These are phyloP conservation scores for Bromus sterilis DNA, from an alignment of 176 grass and related monocot genomes.

Conservation along the genomic window DNA sequence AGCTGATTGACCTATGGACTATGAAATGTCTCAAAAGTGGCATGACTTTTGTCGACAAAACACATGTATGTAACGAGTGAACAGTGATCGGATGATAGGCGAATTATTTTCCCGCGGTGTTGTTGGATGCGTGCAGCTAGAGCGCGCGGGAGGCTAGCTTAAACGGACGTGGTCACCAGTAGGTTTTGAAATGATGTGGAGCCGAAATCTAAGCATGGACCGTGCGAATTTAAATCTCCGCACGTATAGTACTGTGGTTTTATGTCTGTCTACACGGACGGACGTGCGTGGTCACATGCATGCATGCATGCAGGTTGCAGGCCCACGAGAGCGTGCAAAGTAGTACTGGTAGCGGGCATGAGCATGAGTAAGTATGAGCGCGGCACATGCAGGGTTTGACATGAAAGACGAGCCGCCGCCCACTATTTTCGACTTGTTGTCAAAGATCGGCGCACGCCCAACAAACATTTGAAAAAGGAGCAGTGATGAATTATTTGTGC, in stretches of 20 bases:
- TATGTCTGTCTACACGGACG: neutral
- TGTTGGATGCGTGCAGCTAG: neutral
- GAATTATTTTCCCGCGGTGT: neutral
- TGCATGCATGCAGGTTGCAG: too few species aligned
- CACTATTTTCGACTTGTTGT: neutral
- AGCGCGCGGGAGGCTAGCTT: neutral
- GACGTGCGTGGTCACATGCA: neutral
- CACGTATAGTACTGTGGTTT: neutral
- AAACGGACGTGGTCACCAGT: neutral
- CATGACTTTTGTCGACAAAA: neutral
- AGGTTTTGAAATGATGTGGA: neutral
- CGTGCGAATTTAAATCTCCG: neutral
- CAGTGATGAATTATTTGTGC: neutral
- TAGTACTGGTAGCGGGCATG: too few species aligned
- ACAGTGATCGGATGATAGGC: neutral
- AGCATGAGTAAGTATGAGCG: too few species aligned
- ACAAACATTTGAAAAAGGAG: neutral
- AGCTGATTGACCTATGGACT: neutral
- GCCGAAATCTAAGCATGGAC: neutral
- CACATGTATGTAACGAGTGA: neutral
- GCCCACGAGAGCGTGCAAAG: neutral
- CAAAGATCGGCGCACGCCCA: neutral
- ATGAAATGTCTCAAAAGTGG: neutral
- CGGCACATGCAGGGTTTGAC: slow-evolving; percentile 11
- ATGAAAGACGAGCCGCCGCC: neutral